Conservation (phyloP, 2,329 filamentous ascomycete genomes). For the Tolypocladium endophyticum region DNA sequence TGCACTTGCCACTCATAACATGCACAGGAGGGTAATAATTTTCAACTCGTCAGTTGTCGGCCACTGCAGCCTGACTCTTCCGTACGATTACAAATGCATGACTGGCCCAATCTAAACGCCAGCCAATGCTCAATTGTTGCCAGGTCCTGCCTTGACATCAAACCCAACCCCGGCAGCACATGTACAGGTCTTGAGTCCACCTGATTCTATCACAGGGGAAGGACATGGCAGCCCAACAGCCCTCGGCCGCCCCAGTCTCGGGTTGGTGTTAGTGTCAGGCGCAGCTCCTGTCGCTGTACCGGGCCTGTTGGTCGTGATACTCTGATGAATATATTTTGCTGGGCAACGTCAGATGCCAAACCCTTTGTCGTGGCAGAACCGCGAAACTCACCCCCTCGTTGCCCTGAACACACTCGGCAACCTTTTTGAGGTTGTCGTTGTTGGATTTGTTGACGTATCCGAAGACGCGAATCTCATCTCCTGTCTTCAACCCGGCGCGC, state of each 20-base stretch:
- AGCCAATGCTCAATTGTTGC: background rate
- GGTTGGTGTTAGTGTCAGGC: conserved; percentile 63
- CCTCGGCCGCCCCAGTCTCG: conserved; percentile 86
- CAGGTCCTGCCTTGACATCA: background rate
- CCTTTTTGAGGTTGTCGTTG: conserved; percentile 73
- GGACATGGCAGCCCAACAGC: conserved; percentile 79
- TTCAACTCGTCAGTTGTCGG: background rate
- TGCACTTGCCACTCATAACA: background rate
- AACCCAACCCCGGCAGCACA: background rate
- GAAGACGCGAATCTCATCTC: conserved; percentile 76
- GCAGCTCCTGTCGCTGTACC: conserved; percentile 43
- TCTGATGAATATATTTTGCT: conserved; percentile 64
- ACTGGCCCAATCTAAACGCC: background rate
- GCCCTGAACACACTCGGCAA: conserved; percentile 81
- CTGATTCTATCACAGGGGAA: conserved; percentile 50
- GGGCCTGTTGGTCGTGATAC: conserved; percentile 39
- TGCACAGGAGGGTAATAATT: background rate
- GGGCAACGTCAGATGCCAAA: conserved; percentile 13
- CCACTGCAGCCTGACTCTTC: background rate
- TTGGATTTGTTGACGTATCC: conserved; percentile 76
- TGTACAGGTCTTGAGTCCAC: background rate
- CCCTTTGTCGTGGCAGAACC: background rate
- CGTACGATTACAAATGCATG: background rate
- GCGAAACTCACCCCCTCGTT: conserved; percentile 69
- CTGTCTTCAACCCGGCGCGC: conserved; percentile 65